Evolutionary conservation across 306 rosid genomes (phyloP), one percentile per base, ranked within the genome.

Genomic region (Alnus rubra): DNA sequence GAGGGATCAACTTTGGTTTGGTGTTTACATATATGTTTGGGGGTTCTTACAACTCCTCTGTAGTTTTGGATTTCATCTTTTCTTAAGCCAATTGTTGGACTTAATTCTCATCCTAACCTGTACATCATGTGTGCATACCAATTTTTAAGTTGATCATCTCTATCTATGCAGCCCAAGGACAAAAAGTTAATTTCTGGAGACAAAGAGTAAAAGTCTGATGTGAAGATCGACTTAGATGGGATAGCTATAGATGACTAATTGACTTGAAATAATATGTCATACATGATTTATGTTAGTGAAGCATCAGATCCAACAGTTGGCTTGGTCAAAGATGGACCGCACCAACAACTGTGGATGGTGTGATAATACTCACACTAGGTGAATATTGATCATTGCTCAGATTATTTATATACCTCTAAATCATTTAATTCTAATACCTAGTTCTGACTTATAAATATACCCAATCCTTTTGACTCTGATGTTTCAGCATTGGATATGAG

Each of bases 121-220:
- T 63, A 35, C 69, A 63, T 31, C 19, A 13, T 63, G n/a, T 63
- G 44, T 12, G 11, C 19, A 19, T 28, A 60, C 56, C 45, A 74
- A 76, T 30, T 75, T 75, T 62, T 54, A 47, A 63, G 47, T 71
- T 37, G 78, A 73, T 81, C 47, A 54, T 64, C 74, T 71, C 69
- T 78, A 73, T 68, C 69, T 47, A 63, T 71, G 47, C 50, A 18
- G 51, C 68, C 51, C 16, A 53, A 69, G 78, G 60, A 60, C 67
- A 23, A 31, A 12, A 6, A 33, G 69, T 63, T 63, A 10, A 63
- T 19, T 23, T 58, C n/a, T 13, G 58, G 11, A 53, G 8, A 54
- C 59, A 65, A 54, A 64, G 53, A 75, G 54, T 54, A 35, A 68
- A 47, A 71, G 54, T 64, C 75, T 49, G 39, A 49, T 79, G 16